Evolutionary conservation across 2,329 filamentous ascomycete genomes (phyloP), one percentile per base, ranked within the genome.

Genomic region (Sclerotinia borealis): DNA sequence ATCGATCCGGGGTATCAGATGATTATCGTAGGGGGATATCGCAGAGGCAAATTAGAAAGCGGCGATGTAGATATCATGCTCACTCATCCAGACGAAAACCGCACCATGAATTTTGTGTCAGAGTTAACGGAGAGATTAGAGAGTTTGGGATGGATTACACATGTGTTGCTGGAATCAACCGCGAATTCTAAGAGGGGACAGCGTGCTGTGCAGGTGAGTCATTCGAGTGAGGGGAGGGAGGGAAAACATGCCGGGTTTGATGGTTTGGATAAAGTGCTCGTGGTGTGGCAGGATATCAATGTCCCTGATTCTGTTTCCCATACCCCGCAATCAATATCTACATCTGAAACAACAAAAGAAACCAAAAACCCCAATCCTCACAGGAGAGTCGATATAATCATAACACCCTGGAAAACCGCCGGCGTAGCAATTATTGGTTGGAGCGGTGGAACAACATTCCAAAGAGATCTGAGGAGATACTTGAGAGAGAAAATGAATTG

Each of bases 351-450:
- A 1, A 7, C 17, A 3, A 11, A 19, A 19, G 3, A 66, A 31
- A 75, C 76, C 1, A 84, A 83, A 71, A 93, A 92, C 65, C 82
- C 85, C 0, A 91, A 92, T 69, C 82, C 83, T 0, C 93, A 96
- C 73, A 85, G 92, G 25, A 83, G 93, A 51, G 93, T 98, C 1
- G 93, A 98, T 73, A 96, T 98, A 64, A 93, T 98, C 68, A 81
- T 98, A 66, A 87, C 86, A 27, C 92, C 93, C 0, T 97, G 93
- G 91, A 88, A 87, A 63, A 96, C 92, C 0, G 86, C 90, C 0
- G 93, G 95, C 0, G 97, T 92, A 69, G 93, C 93, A 0, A 82
- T 98, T 4, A 78, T 93, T 22, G 93, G 92, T 1, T 98, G 93
- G 95, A 89, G 85, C 19, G 91, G 92, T 0, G 93, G 87, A 1